A percentile compares a stretch with the other conserved stretches of the same genome.
Conservation (phyloP, 495 filamentous ascomycete species). For the Lophiostoma macrostomum region DNA sequence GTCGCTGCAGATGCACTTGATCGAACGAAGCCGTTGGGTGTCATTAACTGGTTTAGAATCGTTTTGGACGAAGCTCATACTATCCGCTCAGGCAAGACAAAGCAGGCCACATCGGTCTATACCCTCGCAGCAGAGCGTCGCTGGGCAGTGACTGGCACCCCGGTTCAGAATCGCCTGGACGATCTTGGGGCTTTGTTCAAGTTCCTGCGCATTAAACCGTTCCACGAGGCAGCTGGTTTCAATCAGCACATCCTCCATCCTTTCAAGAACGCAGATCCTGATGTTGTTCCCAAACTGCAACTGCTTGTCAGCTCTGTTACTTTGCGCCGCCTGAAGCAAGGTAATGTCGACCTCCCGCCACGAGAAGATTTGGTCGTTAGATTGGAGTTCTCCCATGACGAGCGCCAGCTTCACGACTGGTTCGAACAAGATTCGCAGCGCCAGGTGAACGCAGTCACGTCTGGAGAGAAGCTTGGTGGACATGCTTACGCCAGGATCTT, state of each 20-base stretch:
- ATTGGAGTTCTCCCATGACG: constrained; percentile 56
- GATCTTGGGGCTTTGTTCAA: constrained; percentile 87
- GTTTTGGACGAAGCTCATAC: constrained; percentile 94
- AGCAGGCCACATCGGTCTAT: constrained; percentile 79
- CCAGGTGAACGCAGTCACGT: constrained; percentile 54
- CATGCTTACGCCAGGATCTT: constrained; percentile 85
- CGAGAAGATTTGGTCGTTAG: constrained; percentile 67
- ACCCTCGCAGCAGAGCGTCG: constrained; percentile 75
- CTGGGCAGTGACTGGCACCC: constrained; percentile 94
- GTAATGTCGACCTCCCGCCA: constrained; percentile 69
- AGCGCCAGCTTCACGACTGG: constrained; percentile 56
- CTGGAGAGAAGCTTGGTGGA: constrained; percentile 65
- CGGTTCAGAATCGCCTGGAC: constrained; percentile 87
- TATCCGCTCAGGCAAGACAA: constrained; percentile 79
- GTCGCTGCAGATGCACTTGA: constrained; percentile 74
- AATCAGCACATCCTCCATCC: constrained; percentile 72
- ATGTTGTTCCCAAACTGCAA: constrained; percentile 78
- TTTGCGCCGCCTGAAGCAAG: constrained; percentile 86
- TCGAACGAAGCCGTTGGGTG: constrained; percentile 62
- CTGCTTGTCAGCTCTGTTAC: constrained; percentile 92
- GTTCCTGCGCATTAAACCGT: constrained; percentile 82
- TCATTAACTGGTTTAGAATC: constrained; percentile 89
- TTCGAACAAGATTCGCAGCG: constrained; percentile 62
- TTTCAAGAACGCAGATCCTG: constrained; percentile 77
- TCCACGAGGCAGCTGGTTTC: constrained; percentile 74